Evolutionary conservation across 345 rosid species (phyloP), one percentile per base, ranked within the genome.

Genomic region (Gossypium stocksii): DNA sequence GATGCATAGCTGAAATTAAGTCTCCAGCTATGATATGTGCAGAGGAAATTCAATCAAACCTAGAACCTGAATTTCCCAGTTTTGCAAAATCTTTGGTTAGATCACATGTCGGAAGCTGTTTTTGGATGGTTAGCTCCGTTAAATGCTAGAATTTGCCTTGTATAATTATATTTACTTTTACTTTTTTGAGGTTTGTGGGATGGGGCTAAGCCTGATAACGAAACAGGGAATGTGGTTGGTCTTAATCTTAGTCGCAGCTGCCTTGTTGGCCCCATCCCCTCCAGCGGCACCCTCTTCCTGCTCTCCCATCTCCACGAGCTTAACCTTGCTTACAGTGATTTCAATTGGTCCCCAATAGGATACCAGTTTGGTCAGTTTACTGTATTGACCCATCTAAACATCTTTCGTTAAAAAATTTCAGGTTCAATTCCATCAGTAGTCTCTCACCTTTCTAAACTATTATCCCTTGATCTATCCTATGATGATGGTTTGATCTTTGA

Each of bases 91-190:
- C 79, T 68, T 79, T 89, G 86, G 90, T 89, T 76, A 85, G 91
- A 70, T 87, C 91, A 66, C 93, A 89, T 77, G 87, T 87, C 38
- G 87, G 82, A 64, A 85, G 91, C 77, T 88, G 94, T 78, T 89
- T 83, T 81, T 86, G 91, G 90, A 89, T 89, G 91, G 93, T 89
- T 77, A 75, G 82, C 53, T 45, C 23, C 2, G 4, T 61, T 29
- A 25, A 25, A 71, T 62, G 49, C 61, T 20, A 53, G 13, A 34
- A 68, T 52, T 74, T 62, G 56, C 49, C 46, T 13, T 3, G 29
- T 58, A 9, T 62, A 17, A 66, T 54, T 72, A 20, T n/a, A 25
- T 76, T 46, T 53, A n/a, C 58, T 17, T 6, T 6, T 53, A 12
- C 11, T 57, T 57, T 57, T 2, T 56, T 57, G 7, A 34, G 41